Base-by-base conservation (phyloP, 257 asterid genomes). In the Fraxinus pennsylvanica region DNA sequence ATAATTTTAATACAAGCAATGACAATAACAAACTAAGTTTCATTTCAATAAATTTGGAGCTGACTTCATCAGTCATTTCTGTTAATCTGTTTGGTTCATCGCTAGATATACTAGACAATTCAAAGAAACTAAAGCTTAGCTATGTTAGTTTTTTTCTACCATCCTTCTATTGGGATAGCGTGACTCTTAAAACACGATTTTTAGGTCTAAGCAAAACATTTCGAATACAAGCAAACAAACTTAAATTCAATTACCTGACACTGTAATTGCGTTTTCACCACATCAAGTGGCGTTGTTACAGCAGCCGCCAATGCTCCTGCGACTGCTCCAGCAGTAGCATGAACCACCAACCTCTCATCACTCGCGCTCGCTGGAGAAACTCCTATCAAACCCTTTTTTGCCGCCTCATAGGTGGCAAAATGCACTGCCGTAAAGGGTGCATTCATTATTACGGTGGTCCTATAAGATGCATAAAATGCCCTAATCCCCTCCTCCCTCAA, bases 371-470 rank as follows among this genome's bases (percentile, higher is more conserved):
- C 93, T 0, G 96, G 92, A 0, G 92, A 92, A 35, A 93, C 78
- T 84, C 83, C 97, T 85, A 71, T 81, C 78, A 93, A 75, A 17
- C 96, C 97, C 78, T 85, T 87, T 77, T 95, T 95, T 0, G 89
- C 85, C 0, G 98, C 99, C 92, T 95, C 99, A 38, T 95, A 93
- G 0, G 96, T 89, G 1, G 97, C 78, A 38, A 95, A 95, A 86
- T 95, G 99, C 77, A 95, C 90, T 0, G 99, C 98, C 6, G 99
- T 95, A 72, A 86, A 92, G 3, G 99, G 99, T 0, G 99, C 99
- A 83, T 95, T 95, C 99, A 95, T 95, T 74, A 95, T 76, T 43
- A 95, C 93, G 0, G 99, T 95, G 9, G 99, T 95, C 80, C 84
- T 86, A 75, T 95, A 93, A 6, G 97, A 90, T 0, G 97, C 98